A percentile compares a stretch with the other conserved stretches of the same genome.
Conservation (phyloP, 495 filamentous ascomycete species). For the Melanomma pulvis-pyrius region DNA sequence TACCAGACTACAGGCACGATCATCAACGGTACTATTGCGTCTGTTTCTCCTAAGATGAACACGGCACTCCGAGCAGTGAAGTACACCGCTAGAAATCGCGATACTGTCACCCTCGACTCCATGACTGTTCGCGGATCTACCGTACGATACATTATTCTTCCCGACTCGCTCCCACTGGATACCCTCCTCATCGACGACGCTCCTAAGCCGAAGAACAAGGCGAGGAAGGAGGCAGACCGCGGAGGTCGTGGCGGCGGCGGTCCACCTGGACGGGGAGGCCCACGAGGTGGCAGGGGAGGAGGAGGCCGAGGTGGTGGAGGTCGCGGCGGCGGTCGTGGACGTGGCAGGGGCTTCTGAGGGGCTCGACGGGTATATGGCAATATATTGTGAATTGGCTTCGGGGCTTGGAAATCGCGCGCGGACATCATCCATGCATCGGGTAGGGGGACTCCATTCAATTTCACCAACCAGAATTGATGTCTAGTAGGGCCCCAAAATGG, state of each 20-base stretch:
- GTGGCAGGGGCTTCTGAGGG: constrained; percentile 15
- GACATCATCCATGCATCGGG: neutral
- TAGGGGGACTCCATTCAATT: constrained; percentile 15
- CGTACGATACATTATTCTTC: constrained; percentile 91
- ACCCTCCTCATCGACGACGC: constrained; percentile 93
- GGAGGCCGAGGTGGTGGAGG: constrained; percentile 18
- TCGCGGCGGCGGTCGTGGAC: constrained; percentile 21
- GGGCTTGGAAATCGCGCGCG: neutral
- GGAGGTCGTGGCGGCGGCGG: constrained; percentile 52
- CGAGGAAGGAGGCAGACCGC: constrained; percentile 84
- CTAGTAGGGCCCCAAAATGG: neutral
- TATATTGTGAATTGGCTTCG: neutral
- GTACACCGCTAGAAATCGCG: constrained; percentile 86
- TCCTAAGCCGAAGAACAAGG: constrained; percentile 99
- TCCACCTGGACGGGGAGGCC: constrained; percentile 56
- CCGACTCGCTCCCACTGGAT: constrained; percentile 91
- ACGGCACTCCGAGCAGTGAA: constrained; percentile 90
- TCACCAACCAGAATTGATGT: constrained; percentile 1
- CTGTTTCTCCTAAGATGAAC: constrained; percentile 97
- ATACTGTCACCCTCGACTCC: constrained; percentile 84
- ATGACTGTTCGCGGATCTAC: constrained; percentile 95
- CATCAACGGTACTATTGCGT: constrained; percentile 91
- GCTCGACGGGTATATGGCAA: neutral
- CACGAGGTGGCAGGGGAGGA: constrained; percentile 53
- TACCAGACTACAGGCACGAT: constrained; percentile 70